A percentile compares a stretch with the other conserved stretches of the same genome.
Conservation (phyloP, 768 basidiomycete genomes). For the Fomitopsis pulvina region DNA sequence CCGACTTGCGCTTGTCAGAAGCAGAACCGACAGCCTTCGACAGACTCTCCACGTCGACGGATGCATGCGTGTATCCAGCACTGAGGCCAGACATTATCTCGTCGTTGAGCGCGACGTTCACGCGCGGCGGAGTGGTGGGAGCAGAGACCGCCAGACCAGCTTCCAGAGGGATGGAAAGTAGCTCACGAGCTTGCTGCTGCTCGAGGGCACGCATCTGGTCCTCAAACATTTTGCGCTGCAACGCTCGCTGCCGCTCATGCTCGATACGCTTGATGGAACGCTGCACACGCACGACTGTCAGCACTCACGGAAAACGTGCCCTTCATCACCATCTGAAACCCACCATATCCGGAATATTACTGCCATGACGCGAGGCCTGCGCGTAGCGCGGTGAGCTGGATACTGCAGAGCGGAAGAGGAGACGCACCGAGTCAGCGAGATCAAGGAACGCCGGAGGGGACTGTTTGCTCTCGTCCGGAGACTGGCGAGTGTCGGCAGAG, state of each 20-base stretch:
- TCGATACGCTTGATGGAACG: conserved; percentile 81
- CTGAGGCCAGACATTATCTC: conserved; percentile 40
- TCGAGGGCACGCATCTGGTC: conserved; percentile 95
- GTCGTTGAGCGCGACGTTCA: conserved; percentile 63
- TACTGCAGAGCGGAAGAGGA: conserved; percentile 3
- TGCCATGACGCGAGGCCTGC: conserved; percentile 77
- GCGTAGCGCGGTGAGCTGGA: conserved; percentile 9
- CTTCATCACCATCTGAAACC: conserved; percentile 26
- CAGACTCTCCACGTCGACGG: conserved; percentile 55
- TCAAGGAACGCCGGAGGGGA: conserved; percentile 91
- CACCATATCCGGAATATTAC: conserved; percentile 84
- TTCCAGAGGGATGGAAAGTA: conserved; percentile 57
- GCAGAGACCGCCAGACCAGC: conserved; percentile 71
- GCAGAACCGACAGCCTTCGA: conserved; percentile 65
- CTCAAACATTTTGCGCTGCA: conserved; percentile 90
- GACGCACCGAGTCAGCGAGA: conserved; percentile 84
- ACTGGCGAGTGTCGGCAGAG: conserved; percentile 63
- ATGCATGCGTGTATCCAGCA: conserved; percentile 37
- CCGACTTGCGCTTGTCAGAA: conserved; percentile 79
- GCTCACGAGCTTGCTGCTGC: conserved; percentile 83
- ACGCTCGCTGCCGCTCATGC: conserved; percentile 82
- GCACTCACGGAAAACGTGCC: conserved; percentile 6
- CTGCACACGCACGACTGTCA: conserved; percentile 33
- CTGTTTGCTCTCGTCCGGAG: conserved; percentile 70
- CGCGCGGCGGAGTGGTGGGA: conserved; percentile 80